Base-by-base conservation (phyloP, 495 filamentous ascomycete genomes). In the Trichocladium uniseriatum region DNA sequence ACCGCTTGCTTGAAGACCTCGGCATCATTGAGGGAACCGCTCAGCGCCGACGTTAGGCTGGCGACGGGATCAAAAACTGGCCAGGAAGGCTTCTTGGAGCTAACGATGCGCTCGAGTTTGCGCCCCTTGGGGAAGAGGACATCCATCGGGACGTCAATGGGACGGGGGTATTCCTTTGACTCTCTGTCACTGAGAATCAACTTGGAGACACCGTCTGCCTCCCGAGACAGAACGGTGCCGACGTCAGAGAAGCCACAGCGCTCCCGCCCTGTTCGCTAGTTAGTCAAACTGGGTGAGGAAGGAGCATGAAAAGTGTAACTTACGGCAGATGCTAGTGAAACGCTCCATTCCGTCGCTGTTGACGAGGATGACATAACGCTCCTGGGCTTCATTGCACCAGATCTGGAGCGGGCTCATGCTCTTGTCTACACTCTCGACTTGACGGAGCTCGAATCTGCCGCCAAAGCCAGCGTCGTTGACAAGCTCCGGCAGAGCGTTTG, bases 321-420 rank as follows among this genome's bases (percentile, higher is more conserved):
- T 64, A 75, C 74, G 68, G 53, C 86, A 87, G 55, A 97, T 95
- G 41, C 76, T 77, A 36, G 81, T 83, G 68, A 97, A 97, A 24
- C 78, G 81, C 52, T 89, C 86, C 60, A 97, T 79, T 28, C 80
- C 72, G 3, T 89, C 83, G 46, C 78, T 76, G 29, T 86, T 84
- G 51, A 98, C 79, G 10, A 89, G 77, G 55, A 96, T 62, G 15
- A 97, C 92, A 55, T 96, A 98, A 60, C 92, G 75, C 66, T 98
- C 92, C 57, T 98, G 92, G 2, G 92, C 94, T 58, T 96, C 90
- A 55, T 87, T 91, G 68, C 90, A 95, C 91, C 90, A 97, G 31
- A 97, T 94, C 62, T 96, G 85, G 58, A 95, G 77, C 19, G 91
- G 90, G 63, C 87, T 94, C 86, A 96, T 90, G 58, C 88, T 82